Evolutionary conservation across 257 asterid species (phyloP).

Genomic region (Buddleja alternifolia): DNA sequence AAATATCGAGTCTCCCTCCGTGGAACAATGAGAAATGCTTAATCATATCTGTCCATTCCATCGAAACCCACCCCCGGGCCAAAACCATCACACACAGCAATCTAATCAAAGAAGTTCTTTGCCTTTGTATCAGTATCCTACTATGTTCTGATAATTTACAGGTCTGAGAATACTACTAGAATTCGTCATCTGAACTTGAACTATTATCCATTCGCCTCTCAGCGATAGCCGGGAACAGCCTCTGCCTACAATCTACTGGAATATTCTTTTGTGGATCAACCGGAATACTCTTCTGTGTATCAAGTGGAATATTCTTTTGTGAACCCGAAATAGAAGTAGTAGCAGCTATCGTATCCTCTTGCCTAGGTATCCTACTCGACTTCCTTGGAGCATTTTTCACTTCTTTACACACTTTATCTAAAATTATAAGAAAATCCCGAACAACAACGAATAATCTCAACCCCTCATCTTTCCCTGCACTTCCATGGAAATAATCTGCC

Average conservation of each 20-base stretch:
- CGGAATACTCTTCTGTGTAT: too few relatives aligned
- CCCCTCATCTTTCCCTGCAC: constrained; percentile 63
- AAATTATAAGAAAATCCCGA: constrained; percentile 58
- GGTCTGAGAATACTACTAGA: constrained; percentile 4
- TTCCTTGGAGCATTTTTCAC: constrained; percentile 44
- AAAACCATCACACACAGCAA: too few relatives aligned
- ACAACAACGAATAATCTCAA: constrained; percentile 56
- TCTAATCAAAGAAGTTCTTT: too few relatives aligned
- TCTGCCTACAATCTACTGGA: constrained; percentile 45
- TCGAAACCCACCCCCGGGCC: too few relatives aligned
- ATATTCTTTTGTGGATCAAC: constrained; percentile 27
- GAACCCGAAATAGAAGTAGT: background rate
- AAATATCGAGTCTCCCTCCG: background rate
- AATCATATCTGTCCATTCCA: too few relatives aligned
- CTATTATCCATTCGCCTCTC: constrained; percentile 46
- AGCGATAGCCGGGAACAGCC: constrained; percentile 52
- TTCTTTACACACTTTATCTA: constrained; percentile 70
- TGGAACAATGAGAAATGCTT: too few relatives aligned
- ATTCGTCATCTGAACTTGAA: constrained; percentile 56
- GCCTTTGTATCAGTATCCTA: too few relatives aligned
- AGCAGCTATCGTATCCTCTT: constrained; percentile 32
- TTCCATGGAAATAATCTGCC: constrained; percentile 72
- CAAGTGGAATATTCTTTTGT: constrained; percentile 3
- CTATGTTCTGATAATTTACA: background rate
- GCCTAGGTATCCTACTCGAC: constrained; percentile 26